Base-by-base conservation (phyloP, 2,329 filamentous ascomycete genomes). In the Aschersonia sp. region DNA sequence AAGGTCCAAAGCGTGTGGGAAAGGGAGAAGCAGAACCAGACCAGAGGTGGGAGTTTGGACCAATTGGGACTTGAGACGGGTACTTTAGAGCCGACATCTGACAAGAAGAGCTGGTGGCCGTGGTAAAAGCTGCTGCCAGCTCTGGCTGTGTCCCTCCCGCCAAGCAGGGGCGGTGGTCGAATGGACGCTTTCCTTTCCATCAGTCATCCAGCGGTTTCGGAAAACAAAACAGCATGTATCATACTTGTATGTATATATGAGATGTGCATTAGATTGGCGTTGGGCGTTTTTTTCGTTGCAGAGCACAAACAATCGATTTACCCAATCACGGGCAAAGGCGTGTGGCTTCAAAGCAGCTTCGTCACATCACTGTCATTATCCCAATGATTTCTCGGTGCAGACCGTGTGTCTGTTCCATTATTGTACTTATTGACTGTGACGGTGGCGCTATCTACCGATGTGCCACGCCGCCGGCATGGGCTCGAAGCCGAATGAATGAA, bases 91-190 rank as follows among this genome's bases (percentile, higher is more conserved):
- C 51, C 50, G 22, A 57, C 55, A 52, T 46, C 58, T 2, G 56
- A 61, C 44, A 73, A 72, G 65, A 75, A 72, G 63, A 65, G 70
- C 29, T 71, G 72, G 67, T 74, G 68, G 67, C 61, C 60, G 6
- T 67, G 61, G 62, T 66, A 52, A 58, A 65, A 32, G 22, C 11
- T 9, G 4, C 35, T 37, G 35, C 8, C 8, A 37, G 35, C 35
- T 8, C 8, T 12, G 12, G 12, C 35, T 37, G 35, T 37, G 22
- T 22, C 22, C 22, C 22, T 22, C 22, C 22, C 22, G 4, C 22
- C 22, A 22, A 4, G 22, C 22, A 22, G 22, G 22, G 22, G 22
- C 22, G 22, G 22, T 4, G 4, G 22, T 22, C 22, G 22, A 22
- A 22, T 22, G 22, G 22, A 22, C 22, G 22, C 22, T 22, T 22